Evolutionary conservation across 2,329 filamentous ascomycete species (phyloP), one percentile per base, ranked within the genome.

Genomic region (Salinomyces thailandicus): DNA sequence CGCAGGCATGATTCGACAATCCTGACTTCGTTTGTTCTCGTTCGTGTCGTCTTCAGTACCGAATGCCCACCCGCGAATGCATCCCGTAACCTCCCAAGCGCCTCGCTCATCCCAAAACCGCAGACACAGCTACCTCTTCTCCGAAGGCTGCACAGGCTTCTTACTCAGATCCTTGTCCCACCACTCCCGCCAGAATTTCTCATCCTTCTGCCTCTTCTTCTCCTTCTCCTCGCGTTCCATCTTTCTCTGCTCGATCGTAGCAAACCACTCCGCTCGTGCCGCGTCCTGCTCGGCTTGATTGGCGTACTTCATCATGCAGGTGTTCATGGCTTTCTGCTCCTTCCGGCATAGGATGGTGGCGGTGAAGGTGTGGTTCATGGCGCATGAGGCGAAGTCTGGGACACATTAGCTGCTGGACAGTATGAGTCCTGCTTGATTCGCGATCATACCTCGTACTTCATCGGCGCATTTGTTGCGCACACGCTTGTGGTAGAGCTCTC

Each of bases 221-320:
- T 65, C 66, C 43, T 66, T 63, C 44, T 71, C 69, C 60, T 85
- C 79, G 24, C 77, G 66, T 60, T 81, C 76, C 39, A 66, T 66
- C 50, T 77, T 73, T 38, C 87, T 71, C 63, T 85, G 75, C 50
- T 84, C 69, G 35, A 84, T 73, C 45, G 75, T 71, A 35, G 77
- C 75, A 60, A 96, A 96, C 91, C 91, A 98, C 58, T 96, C 86
- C 61, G 86, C 83, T 35, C 91, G 71, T 45, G 91, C 91, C 16
- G 77, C 78, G 64, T 98, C 91, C 61, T 93, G 75, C 59, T 93
- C 85, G 37, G 73, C 77, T 45, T 79, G 82, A 46, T 84, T 93
- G 37, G 89, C 87, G 64, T 93, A 81, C 38, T 71, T 62, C 49
- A 87, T 71, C 86, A 98, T 95, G 67, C 91, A 98, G 43, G 68